Conservation (phyloP, 441 rosid species). For the Croton laevigatus region DNA sequence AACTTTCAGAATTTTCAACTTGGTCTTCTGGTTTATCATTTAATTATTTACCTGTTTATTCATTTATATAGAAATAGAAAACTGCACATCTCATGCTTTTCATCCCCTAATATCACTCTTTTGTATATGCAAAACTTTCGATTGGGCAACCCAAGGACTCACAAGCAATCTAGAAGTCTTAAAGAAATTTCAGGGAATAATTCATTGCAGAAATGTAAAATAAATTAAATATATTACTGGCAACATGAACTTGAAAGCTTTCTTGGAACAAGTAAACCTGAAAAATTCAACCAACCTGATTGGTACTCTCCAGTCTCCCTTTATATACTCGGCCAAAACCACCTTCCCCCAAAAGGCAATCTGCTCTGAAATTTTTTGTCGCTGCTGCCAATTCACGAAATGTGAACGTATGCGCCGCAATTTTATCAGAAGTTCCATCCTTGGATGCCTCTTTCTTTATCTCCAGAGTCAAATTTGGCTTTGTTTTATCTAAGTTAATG, state of each 20-base stretch:
- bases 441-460: slow-evolving; percentile 40
- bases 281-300: slow-evolving; percentile 42
- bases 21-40: neutral
- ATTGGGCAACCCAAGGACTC: neutral
- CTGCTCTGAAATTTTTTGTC: slow-evolving; percentile 65
- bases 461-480: slow-evolving; percentile 28
- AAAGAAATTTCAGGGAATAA: neutral
- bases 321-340: slow-evolving; percentile 71
- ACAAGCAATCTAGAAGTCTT: neutral
- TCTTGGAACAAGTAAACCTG: slow-evolving; percentile 5
- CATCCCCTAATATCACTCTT: neutral
- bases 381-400: slow-evolving; percentile 65
- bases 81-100: neutral
- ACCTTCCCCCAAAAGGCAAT: slow-evolving; percentile 67
- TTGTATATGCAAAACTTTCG: slow-evolving; percentile 4
- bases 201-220: neutral
- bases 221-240: neutral
- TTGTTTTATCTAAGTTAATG: slow-evolving; percentile 36
- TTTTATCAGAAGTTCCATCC: slow-evolving; percentile 49
- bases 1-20: neutral
- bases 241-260: neutral
- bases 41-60: neutral
- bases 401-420: slow-evolving; percentile 61
- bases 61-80: neutral
- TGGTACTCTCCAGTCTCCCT: slow-evolving; percentile 59